These are phyloP conservation scores for Pichia exigua DNA, from an alignment of 805 yeast genomes.

Conservation along the genomic window DNA sequence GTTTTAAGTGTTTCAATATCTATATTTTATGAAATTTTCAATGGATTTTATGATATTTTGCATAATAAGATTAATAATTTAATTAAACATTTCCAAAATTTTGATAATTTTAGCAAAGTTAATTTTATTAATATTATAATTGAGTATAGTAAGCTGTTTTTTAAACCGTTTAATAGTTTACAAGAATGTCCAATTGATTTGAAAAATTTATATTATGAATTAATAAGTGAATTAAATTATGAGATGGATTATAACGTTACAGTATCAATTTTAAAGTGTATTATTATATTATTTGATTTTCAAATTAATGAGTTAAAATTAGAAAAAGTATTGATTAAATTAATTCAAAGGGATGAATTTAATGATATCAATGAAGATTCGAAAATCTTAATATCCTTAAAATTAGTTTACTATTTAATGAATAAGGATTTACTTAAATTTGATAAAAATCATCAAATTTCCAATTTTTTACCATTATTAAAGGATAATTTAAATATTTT, in stretches of 20 bases:
- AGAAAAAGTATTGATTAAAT: conserved; percentile 39
- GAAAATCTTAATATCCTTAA: conserved; percentile 8
- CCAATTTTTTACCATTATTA: conserved; percentile 50
- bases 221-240: conserved; percentile 36
- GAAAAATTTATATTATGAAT: conserved; percentile 40
- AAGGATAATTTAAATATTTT: conserved; percentile 39
- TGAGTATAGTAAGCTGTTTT: conserved; percentile 54
- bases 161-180: conserved; percentile 28
- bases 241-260: conserved; percentile 54
- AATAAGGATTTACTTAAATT: conserved; percentile 33
- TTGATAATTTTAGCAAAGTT: conserved; percentile 72
- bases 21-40: conserved; percentile 45
- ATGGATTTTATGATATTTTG: conserved; percentile 52
- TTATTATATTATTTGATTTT: conserved; percentile 52
- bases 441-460: conserved; percentile 25
- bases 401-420: conserved; percentile 17
- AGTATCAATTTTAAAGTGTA: conserved; percentile 50
- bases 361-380: conserved; percentile 1
- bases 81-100: conserved; percentile 31
- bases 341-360: conserved; percentile 7
- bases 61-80: conserved; percentile 60
- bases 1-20: conserved; percentile 69
- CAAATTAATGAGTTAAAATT: conserved; percentile 38
- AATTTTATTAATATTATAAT: conserved; percentile 53
- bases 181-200: conserved; percentile 37